Evolutionary conservation across 192 early-diverging fungal species (phyloP).

Genomic region (Coemansia sp.): DNA sequence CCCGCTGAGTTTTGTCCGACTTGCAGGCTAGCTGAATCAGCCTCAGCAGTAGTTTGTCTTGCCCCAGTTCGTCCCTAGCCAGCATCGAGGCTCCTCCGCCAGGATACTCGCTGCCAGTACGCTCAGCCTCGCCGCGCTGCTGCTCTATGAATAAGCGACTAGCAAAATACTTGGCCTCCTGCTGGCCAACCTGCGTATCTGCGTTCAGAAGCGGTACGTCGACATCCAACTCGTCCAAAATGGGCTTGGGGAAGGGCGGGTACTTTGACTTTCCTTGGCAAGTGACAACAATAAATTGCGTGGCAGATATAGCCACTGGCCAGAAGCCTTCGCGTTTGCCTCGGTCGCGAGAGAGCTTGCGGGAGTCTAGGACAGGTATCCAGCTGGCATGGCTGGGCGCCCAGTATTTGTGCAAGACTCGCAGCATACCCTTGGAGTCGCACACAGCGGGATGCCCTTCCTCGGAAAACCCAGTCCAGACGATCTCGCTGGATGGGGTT

Average conservation of each 20-base stretch:
- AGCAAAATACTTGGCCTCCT: slow-evolving; percentile 57
- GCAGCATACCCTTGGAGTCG: slow-evolving; percentile 78
- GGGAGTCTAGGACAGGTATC: slow-evolving; percentile 81
- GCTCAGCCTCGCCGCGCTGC: slow-evolving; percentile 57
- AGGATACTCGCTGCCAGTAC: slow-evolving; percentile 36
- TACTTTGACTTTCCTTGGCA: slow-evolving; percentile 53
- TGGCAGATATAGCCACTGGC: slow-evolving; percentile 79
- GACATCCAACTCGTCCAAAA: slow-evolving; percentile 63
- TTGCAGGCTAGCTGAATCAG: slow-evolving; percentile 87
- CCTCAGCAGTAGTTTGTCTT: slow-evolving; percentile 77
- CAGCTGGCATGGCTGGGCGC: slow-evolving; percentile 59
- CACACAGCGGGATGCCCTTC: slow-evolving; percentile 70
- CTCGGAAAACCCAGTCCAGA: slow-evolving; percentile 88
- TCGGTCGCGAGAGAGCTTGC: slow-evolving; percentile 22
- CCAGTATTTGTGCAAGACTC: slow-evolving; percentile 69
- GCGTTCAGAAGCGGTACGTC: slow-evolving; percentile 65
- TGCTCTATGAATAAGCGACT: slow-evolving; percentile 57
- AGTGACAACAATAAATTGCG: slow-evolving; percentile 69
- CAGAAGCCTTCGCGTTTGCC: slow-evolving; percentile 69
- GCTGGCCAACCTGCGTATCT: slow-evolving; percentile 47
- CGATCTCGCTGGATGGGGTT: slow-evolving; percentile 58
- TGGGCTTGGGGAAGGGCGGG: slow-evolving; percentile 73
- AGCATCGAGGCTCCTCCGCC: slow-evolving; percentile 26
- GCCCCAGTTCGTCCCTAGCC: slow-evolving; percentile 60
- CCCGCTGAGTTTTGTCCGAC: slow-evolving; percentile 70